Evolutionary conservation across 1,284 basidiomycete genomes (phyloP).

Genomic region (Prillingera fragicola): DNA sequence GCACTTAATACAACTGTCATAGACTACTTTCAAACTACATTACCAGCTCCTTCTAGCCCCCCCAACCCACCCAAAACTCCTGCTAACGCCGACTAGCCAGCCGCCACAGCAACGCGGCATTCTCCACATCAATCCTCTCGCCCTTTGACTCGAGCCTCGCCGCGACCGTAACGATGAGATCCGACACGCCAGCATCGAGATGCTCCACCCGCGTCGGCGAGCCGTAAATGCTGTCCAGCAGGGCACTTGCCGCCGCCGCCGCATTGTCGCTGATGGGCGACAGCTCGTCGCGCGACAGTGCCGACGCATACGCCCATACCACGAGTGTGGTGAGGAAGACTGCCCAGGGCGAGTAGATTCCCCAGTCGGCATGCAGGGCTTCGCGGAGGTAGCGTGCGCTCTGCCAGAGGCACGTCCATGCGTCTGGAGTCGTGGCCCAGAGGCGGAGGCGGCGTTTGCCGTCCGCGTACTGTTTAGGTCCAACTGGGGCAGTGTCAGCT

Average conservation of each 20-base stretch:
- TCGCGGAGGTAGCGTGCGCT: conserved; percentile 36
- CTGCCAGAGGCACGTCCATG: conserved; percentile 43
- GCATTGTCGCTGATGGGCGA: conserved; percentile 5
- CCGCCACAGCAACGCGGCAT: conserved; percentile 18
- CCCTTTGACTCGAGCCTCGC: conserved; percentile 12
- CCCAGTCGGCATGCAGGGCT: conserved; percentile 33
- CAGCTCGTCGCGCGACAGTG: conserved; percentile 2
- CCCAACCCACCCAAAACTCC: too few relatives aligned
- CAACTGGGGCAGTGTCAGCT: conserved; percentile 13
- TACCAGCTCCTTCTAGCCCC: too few relatives aligned
- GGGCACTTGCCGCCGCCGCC: conserved; percentile 1
- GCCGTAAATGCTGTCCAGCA: conserved; percentile 21
- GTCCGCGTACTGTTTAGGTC: conserved; percentile 32
- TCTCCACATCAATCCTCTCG: conserved; percentile 10
- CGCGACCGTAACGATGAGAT: conserved; percentile 18
- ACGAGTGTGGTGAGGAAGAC: conserved; percentile 36
- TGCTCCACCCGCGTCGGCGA: conserved; percentile 13
- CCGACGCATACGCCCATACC: conserved; percentile 25
- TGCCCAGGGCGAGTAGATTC: conserved; percentile 38
- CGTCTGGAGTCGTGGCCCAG: conserved; percentile 37
- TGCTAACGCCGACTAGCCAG: too few relatives aligned
- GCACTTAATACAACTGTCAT: too few relatives aligned
- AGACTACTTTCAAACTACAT: too few relatives aligned
- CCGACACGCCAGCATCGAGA: conserved; percentile 14
- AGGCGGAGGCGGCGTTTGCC: conserved; percentile 29